These are phyloP conservation scores for Chloroidium sp. DNA, from an alignment of 163 green algal species.

Conservation along the genomic window DNA sequence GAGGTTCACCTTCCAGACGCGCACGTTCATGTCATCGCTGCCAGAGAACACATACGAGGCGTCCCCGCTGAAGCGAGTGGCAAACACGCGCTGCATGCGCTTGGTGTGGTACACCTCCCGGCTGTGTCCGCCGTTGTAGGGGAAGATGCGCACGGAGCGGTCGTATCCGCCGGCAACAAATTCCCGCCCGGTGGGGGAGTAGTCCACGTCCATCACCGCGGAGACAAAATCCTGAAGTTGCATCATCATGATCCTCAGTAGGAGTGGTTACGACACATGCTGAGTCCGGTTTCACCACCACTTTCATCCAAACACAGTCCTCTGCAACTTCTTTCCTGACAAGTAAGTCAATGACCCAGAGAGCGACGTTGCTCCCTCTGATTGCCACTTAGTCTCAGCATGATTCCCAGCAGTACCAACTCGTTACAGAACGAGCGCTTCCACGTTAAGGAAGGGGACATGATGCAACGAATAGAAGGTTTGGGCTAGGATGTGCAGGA, in stretches of 20 bases:
- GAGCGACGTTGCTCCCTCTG: no score
- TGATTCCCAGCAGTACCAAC: no score
- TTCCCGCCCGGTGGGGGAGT: slow-evolving; percentile 88
- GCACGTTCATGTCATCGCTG: slow-evolving; percentile 98
- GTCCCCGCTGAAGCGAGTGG: slow-evolving; percentile 79
- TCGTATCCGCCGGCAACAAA: slow-evolving; percentile 93
- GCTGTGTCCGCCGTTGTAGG: slow-evolving; percentile 63
- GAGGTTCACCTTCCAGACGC: slow-evolving; percentile 82
- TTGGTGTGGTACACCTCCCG: slow-evolving; percentile 91
- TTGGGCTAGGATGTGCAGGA: background rate
- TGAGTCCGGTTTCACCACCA: no score
- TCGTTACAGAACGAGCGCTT: no score
- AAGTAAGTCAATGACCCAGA: no score
- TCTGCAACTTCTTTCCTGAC: no score
- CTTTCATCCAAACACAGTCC: no score
- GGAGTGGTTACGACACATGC: no score
- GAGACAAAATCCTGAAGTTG: slow-evolving; percentile 77
- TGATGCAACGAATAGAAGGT: background rate
- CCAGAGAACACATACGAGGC: slow-evolving; percentile 90
- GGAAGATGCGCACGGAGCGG: slow-evolving; percentile 82
- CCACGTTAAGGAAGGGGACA: no score
- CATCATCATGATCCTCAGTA: no score
- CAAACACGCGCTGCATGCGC: slow-evolving; percentile 95
- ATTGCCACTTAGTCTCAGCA: no score
- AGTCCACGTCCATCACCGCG: slow-evolving; percentile 97